Percentiles rank a stretch among this genome's conserved stretches.
These are phyloP conservation scores for Elsinoe fawcettii DNA, from an alignment of 2,329 filamentous ascomycete genomes.

Conservation along the genomic window DNA sequence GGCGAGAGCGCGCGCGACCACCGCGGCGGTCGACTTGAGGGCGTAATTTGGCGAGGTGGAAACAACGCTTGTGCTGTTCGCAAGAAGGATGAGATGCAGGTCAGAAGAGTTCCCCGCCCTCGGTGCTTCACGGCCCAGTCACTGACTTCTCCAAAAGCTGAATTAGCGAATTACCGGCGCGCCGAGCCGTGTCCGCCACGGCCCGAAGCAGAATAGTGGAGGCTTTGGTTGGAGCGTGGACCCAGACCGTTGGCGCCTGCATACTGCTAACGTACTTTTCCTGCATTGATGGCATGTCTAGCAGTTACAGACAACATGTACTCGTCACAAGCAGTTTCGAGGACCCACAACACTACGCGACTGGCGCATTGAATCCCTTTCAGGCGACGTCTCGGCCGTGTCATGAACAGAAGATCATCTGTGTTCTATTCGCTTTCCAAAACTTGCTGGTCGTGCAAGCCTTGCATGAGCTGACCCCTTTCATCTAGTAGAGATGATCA, in stretches of 20 bases:
- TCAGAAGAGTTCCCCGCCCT: constrained; percentile 5
- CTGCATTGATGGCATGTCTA: not conserved
- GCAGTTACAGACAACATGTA: constrained; percentile 1
- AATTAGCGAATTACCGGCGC: not conserved
- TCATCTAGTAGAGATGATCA: not conserved
- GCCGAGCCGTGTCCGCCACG: not conserved
- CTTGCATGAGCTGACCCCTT: not conserved
- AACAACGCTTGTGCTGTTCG: constrained; percentile 3
- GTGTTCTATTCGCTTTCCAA: not conserved
- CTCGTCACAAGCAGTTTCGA: constrained; percentile 2
- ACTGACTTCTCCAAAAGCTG: not conserved
- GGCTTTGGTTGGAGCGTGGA: not conserved
- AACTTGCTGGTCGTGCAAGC: not conserved
- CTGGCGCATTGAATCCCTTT: not conserved
- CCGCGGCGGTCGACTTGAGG: not conserved
- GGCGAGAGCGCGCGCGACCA: not conserved
- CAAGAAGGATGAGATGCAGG: constrained; percentile 4
- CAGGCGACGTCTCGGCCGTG: not conserved
- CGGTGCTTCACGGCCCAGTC: not conserved
- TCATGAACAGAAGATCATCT: not conserved
- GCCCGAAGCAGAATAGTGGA: not conserved
- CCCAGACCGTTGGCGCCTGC: constrained; percentile 6
- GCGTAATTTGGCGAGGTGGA: constrained; percentile 1
- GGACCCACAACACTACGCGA: not conserved
- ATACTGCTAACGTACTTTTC: not conserved